Conservation (phyloP, 2,329 filamentous ascomycete species). For the Diaporthe citrichinensis region DNA sequence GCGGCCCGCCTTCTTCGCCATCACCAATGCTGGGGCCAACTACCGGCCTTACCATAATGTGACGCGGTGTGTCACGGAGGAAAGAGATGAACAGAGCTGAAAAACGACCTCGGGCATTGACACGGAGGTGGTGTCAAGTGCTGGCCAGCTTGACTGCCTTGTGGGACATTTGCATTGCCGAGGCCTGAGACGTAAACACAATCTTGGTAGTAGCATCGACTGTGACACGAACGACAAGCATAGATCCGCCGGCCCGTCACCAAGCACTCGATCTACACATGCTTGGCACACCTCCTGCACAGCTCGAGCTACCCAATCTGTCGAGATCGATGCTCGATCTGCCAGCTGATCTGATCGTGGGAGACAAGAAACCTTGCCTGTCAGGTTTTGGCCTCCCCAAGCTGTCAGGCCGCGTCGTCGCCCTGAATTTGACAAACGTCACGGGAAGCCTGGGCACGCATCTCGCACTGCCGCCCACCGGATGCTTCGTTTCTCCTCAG, state of each 20-base stretch:
- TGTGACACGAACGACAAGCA: constrained; percentile 26
- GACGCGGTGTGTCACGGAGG: neutral
- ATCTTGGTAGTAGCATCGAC: neutral
- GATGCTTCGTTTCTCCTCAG: neutral
- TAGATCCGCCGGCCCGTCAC: constrained; percentile 23
- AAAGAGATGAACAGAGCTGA: neutral
- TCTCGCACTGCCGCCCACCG: too few relatives aligned
- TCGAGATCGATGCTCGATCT: constrained; percentile 13
- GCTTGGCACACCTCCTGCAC: constrained; percentile 22
- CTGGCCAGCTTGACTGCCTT: neutral
- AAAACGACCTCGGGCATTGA: neutral
- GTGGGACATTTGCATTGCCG: neutral
- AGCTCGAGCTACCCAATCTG: neutral
- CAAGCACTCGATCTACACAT: constrained; percentile 25
- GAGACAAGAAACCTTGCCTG: neutral
- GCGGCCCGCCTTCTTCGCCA: neutral
- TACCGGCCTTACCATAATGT: neutral
- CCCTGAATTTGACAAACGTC: neutral
- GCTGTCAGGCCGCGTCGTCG: neutral
- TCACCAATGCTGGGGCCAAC: neutral
- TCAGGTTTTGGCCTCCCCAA: neutral
- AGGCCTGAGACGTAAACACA: constrained; percentile 12
- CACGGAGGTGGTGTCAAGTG: neutral
- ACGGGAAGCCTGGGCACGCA: too few relatives aligned
- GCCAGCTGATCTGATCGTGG: neutral